These are phyloP conservation scores for Cryptosporidium ryanae DNA, from an alignment of 169 alveolate genomes.

Conservation along the genomic window DNA sequence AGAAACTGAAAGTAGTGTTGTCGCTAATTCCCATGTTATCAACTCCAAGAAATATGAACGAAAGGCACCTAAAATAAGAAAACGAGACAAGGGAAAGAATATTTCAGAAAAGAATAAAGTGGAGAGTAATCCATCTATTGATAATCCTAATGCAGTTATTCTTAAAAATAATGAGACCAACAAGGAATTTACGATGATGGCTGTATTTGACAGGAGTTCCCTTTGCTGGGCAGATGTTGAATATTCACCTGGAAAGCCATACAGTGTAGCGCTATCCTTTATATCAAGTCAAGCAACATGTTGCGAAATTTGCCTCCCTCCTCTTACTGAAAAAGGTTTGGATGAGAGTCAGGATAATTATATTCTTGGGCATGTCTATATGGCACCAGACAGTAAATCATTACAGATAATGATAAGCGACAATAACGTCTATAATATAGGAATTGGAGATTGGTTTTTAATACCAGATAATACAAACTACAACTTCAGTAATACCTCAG, in stretches of 20 bases:
- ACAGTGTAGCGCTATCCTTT: slow-evolving; percentile 67
- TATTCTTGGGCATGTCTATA: slow-evolving; percentile 68
- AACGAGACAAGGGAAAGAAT: neutral
- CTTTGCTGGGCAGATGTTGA: slow-evolving; percentile 75
- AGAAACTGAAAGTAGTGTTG: neutral
- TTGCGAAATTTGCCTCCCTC: slow-evolving; percentile 71
- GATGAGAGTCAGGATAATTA: slow-evolving; percentile 73
- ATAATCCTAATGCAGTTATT: slow-evolving; percentile 49
- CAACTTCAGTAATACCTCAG: slow-evolving; percentile 58
- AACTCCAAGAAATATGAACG: neutral
- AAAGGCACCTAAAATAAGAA: neutral
- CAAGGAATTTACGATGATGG: slow-evolving; percentile 42
- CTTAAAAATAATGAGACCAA: slow-evolving; percentile 17
- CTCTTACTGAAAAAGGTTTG: slow-evolving; percentile 62
- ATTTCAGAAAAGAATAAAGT: neutral
- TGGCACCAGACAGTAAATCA: slow-evolving; percentile 60
- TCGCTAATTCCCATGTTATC: neutral
- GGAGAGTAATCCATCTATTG: neutral
- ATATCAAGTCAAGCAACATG: slow-evolving; percentile 75
- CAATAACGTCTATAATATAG: slow-evolving; percentile 52
- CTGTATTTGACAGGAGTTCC: slow-evolving; percentile 50
- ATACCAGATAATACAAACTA: slow-evolving; percentile 69
- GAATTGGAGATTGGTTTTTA: slow-evolving; percentile 68
- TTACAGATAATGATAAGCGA: slow-evolving; percentile 71
- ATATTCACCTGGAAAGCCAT: slow-evolving; percentile 62